Base-by-base conservation (phyloP, 2,329 filamentous ascomycete genomes). In the Fusarium euwallaceae region DNA sequence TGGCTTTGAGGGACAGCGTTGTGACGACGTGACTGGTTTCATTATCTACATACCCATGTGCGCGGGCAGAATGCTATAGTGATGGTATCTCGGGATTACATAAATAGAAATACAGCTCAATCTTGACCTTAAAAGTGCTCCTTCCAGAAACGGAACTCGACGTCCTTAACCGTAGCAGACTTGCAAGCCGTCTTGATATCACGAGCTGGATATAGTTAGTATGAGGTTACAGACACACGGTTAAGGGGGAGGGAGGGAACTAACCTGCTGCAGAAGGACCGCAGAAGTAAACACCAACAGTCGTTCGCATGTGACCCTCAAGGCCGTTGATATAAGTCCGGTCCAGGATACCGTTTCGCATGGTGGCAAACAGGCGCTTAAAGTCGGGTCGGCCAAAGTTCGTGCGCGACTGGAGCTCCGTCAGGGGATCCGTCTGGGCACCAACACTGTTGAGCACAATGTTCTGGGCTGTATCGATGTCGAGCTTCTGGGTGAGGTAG, bases 61-160 rank as follows among this genome's bases (percentile, higher is more conserved):
- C 65, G 67, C 58, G 45, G 37, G 55, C 34, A 60, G 36, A 36
- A 64, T 43, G 61, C 59, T 75, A 55, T 66, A 68, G 63, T 67
- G 68, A 69, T 76, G 73, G 74, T 78, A 78, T 77, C 70, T 70
- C 59, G 65, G 62, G 76, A 77, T 55, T 67, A 70, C 34, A 58
- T 22, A 70, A 69, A 56, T 55, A 67, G 61, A 69, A 76, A 76
- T 53, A 62, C 55, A 67, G 63, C 59, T 36, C 66, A 51, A 58
- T 45, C 62, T 32, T 56, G 60, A 41, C 60, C 59, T 80, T 88
- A 92, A 81, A 92, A 92, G 81, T 99, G 96, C 85, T 99, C 97
- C 87, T 99, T 99, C 97, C 97, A 99, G 88, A 99, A 99, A 79
- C 94, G 94, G 87, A 98, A 99, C 79, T 92, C 91, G 67, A 99